Base-by-base conservation (phyloP, 371 early-diverging fungal species). In the Mucor irregularis region DNA sequence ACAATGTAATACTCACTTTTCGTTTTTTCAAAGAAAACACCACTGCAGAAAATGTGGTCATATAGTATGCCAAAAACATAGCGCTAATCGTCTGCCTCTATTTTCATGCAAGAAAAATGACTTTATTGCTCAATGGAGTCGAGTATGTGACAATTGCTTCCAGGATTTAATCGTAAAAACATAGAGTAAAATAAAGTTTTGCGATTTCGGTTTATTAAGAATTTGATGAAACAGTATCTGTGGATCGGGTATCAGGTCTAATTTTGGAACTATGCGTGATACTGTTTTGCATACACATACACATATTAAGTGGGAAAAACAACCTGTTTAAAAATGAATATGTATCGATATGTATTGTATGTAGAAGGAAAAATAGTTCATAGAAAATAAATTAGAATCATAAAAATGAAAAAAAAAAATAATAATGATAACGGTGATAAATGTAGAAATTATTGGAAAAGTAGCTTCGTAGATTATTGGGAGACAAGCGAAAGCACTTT, bases 141-240 rank as follows among this genome's bases (percentile, higher is more conserved):
- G 76, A 42, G 76, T 75, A 1, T 75, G 76, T 30, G 76, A 75
- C 56, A 26, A 50, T 19, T 75, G 76, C 48, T 75, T 75, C 48
- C 54, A 62, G 48, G 49, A 61, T 33, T 56, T 75, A 11, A 70
- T 74, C 10, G 46, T 52, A 37, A 56, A 50, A 46, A 54, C 44
- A 42, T 39, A 61, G 40, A 46, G 13, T 35, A 49, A 44, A 39
- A 29, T n/a, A n/a, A 9, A 48, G 16, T 38, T 13, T 25, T 54
- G 31, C 5, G 11, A 28, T 49, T 17, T 10, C 17, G 17, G 16
- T 47, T n/a, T 29, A 49, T 33, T 21, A 30, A 30, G 10, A 30
- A n/a, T n/a, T n/a, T n/a, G n/a, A n/a, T n/a, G n/a, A n/a, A n/a
- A n/a, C n/a, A n/a, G n/a, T n/a, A n/a, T n/a, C n/a, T n/a, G n/a